phyloP scores from a whole-genome alignment of 2,329 filamentous ascomycete genomes.

The Aspergillus sp. region DNA sequence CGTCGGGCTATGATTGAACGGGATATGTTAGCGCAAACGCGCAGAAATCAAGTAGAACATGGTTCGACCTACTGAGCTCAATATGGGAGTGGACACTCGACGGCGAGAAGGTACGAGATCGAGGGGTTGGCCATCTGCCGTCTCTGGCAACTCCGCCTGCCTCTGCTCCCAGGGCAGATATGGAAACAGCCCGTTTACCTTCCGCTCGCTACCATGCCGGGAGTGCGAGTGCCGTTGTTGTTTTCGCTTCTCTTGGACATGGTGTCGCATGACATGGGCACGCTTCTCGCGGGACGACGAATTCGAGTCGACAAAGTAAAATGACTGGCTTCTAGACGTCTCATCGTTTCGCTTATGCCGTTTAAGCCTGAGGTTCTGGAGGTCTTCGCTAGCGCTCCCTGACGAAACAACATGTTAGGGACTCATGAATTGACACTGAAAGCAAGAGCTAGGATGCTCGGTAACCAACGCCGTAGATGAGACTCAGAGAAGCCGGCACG shows the following conservation, averaged over 20 bases:
- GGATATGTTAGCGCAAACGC: neutral
- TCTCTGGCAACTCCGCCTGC: slow-evolving; percentile 1
- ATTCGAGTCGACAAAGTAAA: slow-evolving; percentile 43
- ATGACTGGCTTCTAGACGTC: slow-evolving; percentile 30
- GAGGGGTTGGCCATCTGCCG: neutral
- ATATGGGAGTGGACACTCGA: neutral
- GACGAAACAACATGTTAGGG: slow-evolving; percentile 11
- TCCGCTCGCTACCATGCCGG: slow-evolving; percentile 16
- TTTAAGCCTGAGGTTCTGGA: slow-evolving; percentile 21
- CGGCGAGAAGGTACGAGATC: neutral
- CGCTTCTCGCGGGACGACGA: slow-evolving; percentile 44
- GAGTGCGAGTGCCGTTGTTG: slow-evolving; percentile 30
- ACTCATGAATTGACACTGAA: neutral
- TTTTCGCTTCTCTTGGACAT: slow-evolving; percentile 43
- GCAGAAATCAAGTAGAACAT: neutral
- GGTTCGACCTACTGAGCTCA: slow-evolving; percentile 2
- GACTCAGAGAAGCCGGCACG: slow-evolving; percentile 12
- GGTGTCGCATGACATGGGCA: slow-evolving; percentile 46
- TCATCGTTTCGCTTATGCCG: slow-evolving; percentile 28
- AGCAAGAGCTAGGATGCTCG: neutral
- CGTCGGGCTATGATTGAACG: neutral
- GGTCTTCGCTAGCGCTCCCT: slow-evolving; percentile 21
- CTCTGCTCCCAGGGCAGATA: slow-evolving; percentile 28
- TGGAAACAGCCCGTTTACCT: slow-evolving; percentile 14
- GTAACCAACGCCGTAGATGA: slow-evolving; percentile 20